Percentiles rank a stretch among this genome's conserved stretches.
These are phyloP conservation scores for Funneliformis mosseae DNA, from an alignment of 192 early-diverging fungal species.

Conservation along the genomic window DNA sequence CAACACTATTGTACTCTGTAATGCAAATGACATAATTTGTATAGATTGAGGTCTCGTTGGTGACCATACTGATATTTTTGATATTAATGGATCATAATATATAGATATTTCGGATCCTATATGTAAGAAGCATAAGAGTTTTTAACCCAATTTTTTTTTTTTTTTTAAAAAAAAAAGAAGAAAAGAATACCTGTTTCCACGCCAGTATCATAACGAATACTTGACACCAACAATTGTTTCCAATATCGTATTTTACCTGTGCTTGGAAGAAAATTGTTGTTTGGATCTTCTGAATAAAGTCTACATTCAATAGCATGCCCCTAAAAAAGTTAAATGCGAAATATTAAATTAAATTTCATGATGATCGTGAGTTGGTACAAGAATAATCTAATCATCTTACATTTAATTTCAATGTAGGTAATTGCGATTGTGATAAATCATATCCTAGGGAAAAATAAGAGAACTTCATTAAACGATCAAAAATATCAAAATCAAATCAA, in stretches of 20 bases:
- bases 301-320: conserved; percentile 95
- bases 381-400: conserved; percentile 67
- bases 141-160: no score
- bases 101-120: conserved; percentile 89
- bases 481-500: not conserved
- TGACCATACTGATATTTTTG: conserved; percentile 87
- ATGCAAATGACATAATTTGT: conserved; percentile 73
- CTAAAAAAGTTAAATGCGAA: conserved; percentile 70
- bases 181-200: conserved; percentile 43
- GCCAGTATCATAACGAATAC: conserved; percentile 89
- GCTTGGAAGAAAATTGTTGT: conserved; percentile 87
- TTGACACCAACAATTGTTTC: conserved; percentile 63
- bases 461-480: not conserved
- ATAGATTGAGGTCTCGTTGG: conserved; percentile 71
- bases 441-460: not conserved
- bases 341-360: conserved; percentile 62
- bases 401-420: conserved; percentile 53
- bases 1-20: conserved; percentile 57
- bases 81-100: conserved; percentile 95
- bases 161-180: not conserved
- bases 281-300: conserved; percentile 96
- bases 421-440: conserved; percentile 9
- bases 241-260: conserved; percentile 69
- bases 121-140: no score
- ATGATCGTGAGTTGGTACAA: conserved; percentile 49